phyloP scores from a whole-genome alignment of 1,284 basidiomycete species.

The Apiotrichum mycotoxinovorans region DNA sequence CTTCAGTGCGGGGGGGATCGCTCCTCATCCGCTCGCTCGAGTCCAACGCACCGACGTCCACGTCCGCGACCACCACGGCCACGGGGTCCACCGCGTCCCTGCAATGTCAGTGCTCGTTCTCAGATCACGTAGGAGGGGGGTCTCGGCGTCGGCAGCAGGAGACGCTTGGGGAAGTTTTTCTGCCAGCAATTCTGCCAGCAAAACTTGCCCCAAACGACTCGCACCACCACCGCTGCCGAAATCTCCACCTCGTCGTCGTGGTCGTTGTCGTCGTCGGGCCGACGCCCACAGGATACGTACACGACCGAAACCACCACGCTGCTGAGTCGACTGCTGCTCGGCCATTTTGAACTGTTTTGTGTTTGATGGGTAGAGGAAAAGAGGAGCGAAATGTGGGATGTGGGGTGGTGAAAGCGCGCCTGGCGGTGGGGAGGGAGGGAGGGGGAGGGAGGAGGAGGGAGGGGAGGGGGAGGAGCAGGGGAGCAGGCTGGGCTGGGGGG shows the following conservation, averaged over 20 bases:
- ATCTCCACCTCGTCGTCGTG: not conserved
- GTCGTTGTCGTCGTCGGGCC: not conserved
- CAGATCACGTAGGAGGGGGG: conserved; percentile 24
- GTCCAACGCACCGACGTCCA: conserved; percentile 55
- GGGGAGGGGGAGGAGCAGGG: no score
- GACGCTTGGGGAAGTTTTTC: no score
- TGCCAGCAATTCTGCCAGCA: no score
- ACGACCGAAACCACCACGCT: conserved; percentile 8
- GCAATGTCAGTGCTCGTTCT: not conserved
- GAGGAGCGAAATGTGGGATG: not conserved
- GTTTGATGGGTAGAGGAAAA: conserved; percentile 2
- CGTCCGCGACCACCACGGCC: conserved; percentile 83
- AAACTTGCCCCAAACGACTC: no score
- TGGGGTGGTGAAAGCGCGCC: not conserved
- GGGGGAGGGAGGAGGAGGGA: not conserved
- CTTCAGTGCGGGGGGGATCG: no score
- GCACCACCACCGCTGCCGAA: no score
- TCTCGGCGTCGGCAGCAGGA: no score
- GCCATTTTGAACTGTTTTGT: conserved; percentile 4
- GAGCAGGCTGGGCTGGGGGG: no score
- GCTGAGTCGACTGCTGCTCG: conserved; percentile 9
- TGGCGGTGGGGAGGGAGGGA: not conserved
- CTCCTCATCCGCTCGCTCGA: not conserved
- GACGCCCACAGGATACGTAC: not conserved
- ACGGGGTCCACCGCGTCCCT: conserved; percentile 67